Evolutionary conservation across 306 rosid genomes (phyloP).

Genomic region (Vicia villosa): DNA sequence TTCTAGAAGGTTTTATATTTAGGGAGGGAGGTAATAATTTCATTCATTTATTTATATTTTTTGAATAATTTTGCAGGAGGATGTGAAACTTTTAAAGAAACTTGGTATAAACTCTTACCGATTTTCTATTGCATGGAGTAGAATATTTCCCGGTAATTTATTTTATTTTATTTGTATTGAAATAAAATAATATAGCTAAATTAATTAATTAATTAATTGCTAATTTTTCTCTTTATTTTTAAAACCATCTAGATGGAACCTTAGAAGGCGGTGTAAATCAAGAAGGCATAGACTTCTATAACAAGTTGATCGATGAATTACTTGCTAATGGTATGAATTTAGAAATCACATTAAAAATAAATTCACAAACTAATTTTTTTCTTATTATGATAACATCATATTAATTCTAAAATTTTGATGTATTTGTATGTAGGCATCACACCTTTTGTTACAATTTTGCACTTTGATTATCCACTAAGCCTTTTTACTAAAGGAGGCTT

Average conservation of each 20-base stretch:
- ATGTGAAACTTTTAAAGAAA: constrained; percentile 28
- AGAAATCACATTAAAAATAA: too few relatives aligned
- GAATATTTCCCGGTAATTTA: constrained; percentile 37
- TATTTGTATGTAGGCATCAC: constrained; percentile 21
- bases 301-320: constrained; percentile 35
- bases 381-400: too few relatives aligned
- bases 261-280: constrained; percentile 14
- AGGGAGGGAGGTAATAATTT: too few relatives aligned
- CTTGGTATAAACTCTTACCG: constrained; percentile 39
- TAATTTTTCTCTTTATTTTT: background rate
- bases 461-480: constrained; percentile 28
- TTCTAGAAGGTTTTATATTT: too few relatives aligned
- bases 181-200: background rate
- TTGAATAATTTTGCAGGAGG: constrained; percentile 27
- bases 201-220: background rate
- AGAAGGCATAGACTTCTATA: constrained; percentile 40
- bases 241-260: constrained; percentile 32
- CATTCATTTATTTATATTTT: background rate
- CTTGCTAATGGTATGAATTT: constrained; percentile 28
- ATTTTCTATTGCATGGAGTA: constrained; percentile 46
- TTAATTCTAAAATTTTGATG: too few relatives aligned
- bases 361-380: too few relatives aligned
- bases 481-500: background rate
- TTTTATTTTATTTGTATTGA: background rate
- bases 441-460: constrained; percentile 32